Evolutionary conservation across 1,284 basidiomycete species (phyloP).

Genomic region (Trichosporon sp.): DNA sequence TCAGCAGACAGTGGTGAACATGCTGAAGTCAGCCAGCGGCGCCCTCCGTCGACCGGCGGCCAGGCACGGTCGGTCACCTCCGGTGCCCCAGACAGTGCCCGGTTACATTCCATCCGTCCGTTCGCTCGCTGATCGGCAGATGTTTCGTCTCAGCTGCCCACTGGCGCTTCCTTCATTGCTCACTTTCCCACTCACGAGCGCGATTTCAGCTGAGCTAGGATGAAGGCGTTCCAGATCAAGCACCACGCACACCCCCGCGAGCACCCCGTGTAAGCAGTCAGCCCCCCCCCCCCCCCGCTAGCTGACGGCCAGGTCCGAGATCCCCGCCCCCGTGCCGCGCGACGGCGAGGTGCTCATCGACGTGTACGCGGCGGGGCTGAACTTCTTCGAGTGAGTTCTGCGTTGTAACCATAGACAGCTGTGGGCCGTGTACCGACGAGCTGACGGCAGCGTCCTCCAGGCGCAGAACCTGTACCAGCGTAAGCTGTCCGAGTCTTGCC

Average conservation of each 20-base stretch:
- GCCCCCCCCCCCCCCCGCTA: no score
- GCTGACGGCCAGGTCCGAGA: constrained; percentile 46
- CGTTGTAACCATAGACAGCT: not conserved
- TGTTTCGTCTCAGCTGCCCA: not conserved
- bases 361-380: constrained; percentile 56
- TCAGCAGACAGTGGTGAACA: not conserved
- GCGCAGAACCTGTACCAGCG: constrained; percentile 80
- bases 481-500: constrained; percentile 7
- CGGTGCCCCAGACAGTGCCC: not conserved
- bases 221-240: constrained; percentile 74
- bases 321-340: constrained; percentile 58
- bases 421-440: not conserved
- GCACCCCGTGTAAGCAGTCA: constrained; percentile 54
- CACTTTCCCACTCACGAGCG: not conserved
- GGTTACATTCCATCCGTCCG: not conserved
- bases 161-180: not conserved
- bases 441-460: constrained; percentile 60
- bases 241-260: constrained; percentile 71
- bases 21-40: not conserved
- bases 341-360: constrained; percentile 70
- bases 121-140: not conserved
- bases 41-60: not conserved
- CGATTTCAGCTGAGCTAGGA: no score
- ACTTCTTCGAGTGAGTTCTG: constrained; percentile 43
- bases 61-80: not conserved